Evolutionary conservation across 176 grass and related monocot species (phyloP).

Genomic region (Carex kokanica): DNA sequence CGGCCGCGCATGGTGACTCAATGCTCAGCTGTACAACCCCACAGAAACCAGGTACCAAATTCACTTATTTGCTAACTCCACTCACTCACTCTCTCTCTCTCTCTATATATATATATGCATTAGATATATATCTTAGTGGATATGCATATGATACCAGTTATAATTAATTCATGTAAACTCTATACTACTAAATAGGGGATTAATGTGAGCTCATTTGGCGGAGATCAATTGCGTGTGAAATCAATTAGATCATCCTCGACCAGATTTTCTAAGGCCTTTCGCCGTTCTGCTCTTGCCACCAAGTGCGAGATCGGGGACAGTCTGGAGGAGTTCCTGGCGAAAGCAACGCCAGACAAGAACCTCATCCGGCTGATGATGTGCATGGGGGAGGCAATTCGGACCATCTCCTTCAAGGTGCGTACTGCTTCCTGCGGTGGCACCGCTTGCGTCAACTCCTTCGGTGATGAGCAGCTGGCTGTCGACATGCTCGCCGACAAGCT

Average conservation of each 20-base stretch:
- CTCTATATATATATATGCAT: background rate
- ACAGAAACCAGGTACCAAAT: conserved; percentile 38
- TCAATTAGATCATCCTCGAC: conserved; percentile 24
- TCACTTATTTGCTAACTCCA: background rate
- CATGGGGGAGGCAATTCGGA: conserved; percentile 97
- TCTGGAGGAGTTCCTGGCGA: conserved; percentile 90
- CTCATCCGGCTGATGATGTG: conserved; percentile 77
- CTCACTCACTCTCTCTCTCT: background rate
- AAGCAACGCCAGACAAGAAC: conserved; percentile 87
- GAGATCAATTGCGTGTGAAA: conserved; percentile 54
- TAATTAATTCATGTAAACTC: too few relatives aligned
- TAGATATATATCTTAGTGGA: too few relatives aligned
- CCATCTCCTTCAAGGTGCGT: conserved; percentile 90
- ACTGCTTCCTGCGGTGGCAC: conserved; percentile 87
- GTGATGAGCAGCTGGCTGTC: conserved; percentile 94
- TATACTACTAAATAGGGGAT: conserved; percentile 15
- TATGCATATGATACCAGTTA: too few relatives aligned
- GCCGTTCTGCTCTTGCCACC: conserved; percentile 44
- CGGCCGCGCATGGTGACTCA: conserved; percentile 42
- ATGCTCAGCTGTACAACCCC: conserved; percentile 55
- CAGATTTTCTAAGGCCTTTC: conserved; percentile 38
- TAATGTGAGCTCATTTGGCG: conserved; percentile 51
- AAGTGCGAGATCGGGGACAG: conserved; percentile 90
- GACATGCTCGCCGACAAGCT: conserved; percentile 90
- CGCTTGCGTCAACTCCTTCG: conserved; percentile 90